Evolutionary conservation across 106 monocot species (phyloP), one percentile per base, ranked within the genome.

Genomic region (Phalaenopsis equestris): DNA sequence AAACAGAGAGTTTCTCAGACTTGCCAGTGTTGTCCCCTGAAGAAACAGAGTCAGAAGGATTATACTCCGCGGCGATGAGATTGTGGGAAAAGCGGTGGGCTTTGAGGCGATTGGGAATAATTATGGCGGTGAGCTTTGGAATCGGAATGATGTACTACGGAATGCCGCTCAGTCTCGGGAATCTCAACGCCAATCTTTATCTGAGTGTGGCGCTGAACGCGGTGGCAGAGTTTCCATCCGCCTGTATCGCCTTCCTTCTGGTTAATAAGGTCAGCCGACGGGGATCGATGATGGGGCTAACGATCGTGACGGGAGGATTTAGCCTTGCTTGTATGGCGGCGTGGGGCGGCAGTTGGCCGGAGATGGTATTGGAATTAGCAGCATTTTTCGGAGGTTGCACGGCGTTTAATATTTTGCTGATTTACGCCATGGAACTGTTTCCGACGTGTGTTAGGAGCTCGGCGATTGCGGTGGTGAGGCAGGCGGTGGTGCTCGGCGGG

Each of bases 121-220:
- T 90, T 16, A 92, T 92, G 89, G 15, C 85, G 8, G 83, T 90
- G 0, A 90, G 90, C 6, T 86, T 92, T 21, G 92, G 90, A 0
- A 76, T 93, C 42, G 95, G 95, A 1, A 86, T 95, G 16, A 89
- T 95, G 42, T 95, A 95, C 86, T 95, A 95, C 78, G 95, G 92
- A 14, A 83, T 57, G 57, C 57, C 15, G 19, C 57, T 57, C 57
- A 57, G 18, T 57, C 18, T 95, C 5, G 92, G 89, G 83, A 95
- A 95, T 77, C 81, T 95, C 17, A 84, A 84, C 78, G 92, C 92
- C 79, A 90, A 95, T 24, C 82, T 95, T 41, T 95, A 95, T 82
- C 83, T 92, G 70, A 83, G 90, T 18, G 95, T 92, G 12, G 92
- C 82, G 0, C 84, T 87, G 12, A 92, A 95, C 81, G 95, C 92